Percentiles rank a stretch among this genome's conserved stretches.
These are phyloP conservation scores for Leptodermis oblonga DNA, from an alignment of 257 asterid genomes.

Conservation along the genomic window DNA sequence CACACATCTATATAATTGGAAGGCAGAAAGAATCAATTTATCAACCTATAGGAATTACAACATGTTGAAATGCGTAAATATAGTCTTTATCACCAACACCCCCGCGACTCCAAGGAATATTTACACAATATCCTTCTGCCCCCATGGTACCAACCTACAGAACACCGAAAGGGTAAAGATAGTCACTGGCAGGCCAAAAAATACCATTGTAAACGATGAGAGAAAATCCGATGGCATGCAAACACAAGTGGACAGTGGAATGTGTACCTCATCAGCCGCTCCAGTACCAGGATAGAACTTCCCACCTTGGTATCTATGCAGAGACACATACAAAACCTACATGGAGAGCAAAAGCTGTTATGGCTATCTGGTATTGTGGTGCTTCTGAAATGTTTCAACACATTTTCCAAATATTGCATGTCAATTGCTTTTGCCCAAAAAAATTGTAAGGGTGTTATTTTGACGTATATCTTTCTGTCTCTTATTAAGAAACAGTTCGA, in stretches of 20 bases:
- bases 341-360: constrained; percentile 15
- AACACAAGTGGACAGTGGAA: constrained; percentile 6
- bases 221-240: not conserved
- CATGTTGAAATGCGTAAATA: constrained; percentile 82
- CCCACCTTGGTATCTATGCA: constrained; percentile 95
- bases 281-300: constrained; percentile 97
- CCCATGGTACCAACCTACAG: constrained; percentile 86
- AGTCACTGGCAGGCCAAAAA: not conserved
- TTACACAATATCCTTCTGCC: constrained; percentile 95
- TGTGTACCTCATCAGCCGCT: constrained; percentile 80
- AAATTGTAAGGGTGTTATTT: too few species aligned
- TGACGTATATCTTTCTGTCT: not conserved
- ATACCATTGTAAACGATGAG: not conserved
- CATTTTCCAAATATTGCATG: not conserved
- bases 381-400: not conserved
- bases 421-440: not conserved
- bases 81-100: constrained; percentile 99
- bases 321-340: constrained; percentile 90
- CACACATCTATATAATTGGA: not conserved
- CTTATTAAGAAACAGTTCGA: not conserved
- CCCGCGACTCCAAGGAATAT: constrained; percentile 90
- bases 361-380: not conserved
- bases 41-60: constrained; percentile 91
- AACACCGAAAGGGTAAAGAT: not conserved
- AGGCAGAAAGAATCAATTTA: constrained; percentile 1